Evolutionary conservation across 345 rosid genomes (phyloP).

Genomic region (Fremontodendron californicum): DNA sequence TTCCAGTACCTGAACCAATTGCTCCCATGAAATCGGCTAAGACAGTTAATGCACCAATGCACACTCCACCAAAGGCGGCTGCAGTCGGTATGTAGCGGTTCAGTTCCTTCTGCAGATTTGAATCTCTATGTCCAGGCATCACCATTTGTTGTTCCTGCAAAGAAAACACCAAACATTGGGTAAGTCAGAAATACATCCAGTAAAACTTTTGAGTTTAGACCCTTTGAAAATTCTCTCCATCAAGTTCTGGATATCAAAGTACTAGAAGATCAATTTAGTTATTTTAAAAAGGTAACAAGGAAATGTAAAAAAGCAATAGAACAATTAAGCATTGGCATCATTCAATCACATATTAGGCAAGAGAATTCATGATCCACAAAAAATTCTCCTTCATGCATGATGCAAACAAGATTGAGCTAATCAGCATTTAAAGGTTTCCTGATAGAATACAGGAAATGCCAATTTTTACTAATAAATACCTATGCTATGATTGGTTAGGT

Average conservation of each 20-base stretch:
- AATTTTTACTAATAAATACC: background rate
- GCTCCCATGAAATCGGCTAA: constrained; percentile 70
- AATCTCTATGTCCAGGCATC: no score
- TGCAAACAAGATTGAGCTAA: background rate
- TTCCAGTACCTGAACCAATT: no score
- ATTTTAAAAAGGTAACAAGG: background rate
- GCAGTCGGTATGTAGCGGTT: constrained; percentile 77
- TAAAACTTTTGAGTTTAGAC: background rate
- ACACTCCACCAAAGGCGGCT: constrained; percentile 75
- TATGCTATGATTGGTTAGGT: no score
- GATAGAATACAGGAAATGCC: background rate
- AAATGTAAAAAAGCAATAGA: background rate
- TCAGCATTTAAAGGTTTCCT: background rate
- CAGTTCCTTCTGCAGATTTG: no score
- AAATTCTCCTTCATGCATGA: background rate
- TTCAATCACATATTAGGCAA: background rate
- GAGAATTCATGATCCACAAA: background rate
- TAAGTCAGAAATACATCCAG: constrained; percentile 3
- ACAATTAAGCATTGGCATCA: background rate
- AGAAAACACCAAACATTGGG: background rate
- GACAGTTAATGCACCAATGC: constrained; percentile 73
- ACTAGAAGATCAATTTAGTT: background rate
- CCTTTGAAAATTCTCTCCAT: background rate
- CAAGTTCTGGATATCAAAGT: background rate
- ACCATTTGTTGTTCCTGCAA: constrained; percentile 78